Evolutionary conservation across 164 flowering plant species (phyloP), one percentile per base, ranked within the genome.

Genomic region (Hamamelis virginiana): DNA sequence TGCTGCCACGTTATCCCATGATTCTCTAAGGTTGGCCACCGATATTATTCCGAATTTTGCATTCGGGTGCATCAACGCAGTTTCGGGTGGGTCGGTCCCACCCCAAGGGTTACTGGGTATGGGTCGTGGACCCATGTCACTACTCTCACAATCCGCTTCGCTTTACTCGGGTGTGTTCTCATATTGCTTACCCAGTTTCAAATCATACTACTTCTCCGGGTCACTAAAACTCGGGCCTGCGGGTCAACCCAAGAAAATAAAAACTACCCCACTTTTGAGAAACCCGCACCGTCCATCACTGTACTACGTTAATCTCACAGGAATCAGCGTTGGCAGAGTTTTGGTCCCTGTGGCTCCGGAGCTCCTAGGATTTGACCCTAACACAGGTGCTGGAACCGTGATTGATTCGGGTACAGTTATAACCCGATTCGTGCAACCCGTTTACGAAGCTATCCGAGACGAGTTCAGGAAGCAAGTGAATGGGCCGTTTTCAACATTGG

Each of bases 31-130:
- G 0, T 59, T 95, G 1, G 91, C 71, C 21, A 71, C 51, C 1
- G 90, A 85, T 46, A 72, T 71, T 0, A 47, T 95, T 1, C 91
- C 91, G 0, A 76, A 74, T 21, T 95, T 74, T 51, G 52, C 91
- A 1, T 91, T 95, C 51, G 98, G 97, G 11, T 92, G 97, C 80
- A 74, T 95, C 62, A 76, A 59, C 38, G 28, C 89, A 0, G 75
- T 82, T 13, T 70, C 89, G 1, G 97, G 97, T 0, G 59, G 53
- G 57, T 74, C 88, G 5, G 43, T 92, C 12, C 98, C 97, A 25
- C 90, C 97, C 1, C 97, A 95, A 64, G 98, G 98, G 16, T 62
- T 95, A 23, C 21, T 95, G 79, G 98, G 97, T n/a, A 68, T 95
- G 75, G 98, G 98, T 55, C 91, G 97, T 5, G 98, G 98, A 1